Conservation (phyloP, 495 filamentous ascomycete species). For the Neurospora sp. region DNA sequence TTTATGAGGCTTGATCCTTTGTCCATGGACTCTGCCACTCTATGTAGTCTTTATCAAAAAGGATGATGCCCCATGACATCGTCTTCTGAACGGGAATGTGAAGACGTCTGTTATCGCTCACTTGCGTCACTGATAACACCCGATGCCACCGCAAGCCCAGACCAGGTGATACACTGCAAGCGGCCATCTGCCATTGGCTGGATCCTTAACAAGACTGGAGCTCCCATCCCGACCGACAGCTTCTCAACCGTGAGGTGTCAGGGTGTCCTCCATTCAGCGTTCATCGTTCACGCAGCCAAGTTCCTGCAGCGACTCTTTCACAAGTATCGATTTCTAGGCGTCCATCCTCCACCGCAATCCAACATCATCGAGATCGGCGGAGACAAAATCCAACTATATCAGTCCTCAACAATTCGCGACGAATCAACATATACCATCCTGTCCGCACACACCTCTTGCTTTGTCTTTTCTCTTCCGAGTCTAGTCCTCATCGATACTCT, state of each 20-base stretch:
- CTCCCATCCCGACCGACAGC: background rate
- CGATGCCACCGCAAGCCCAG: constrained; percentile 6
- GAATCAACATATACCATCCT: background rate
- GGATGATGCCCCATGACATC: background rate
- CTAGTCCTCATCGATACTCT: background rate
- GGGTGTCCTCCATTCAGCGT: background rate
- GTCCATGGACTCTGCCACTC: background rate
- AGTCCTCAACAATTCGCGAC: background rate
- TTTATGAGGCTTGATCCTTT: background rate
- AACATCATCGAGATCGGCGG: background rate
- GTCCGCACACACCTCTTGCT: background rate
- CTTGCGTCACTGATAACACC: constrained; percentile 29
- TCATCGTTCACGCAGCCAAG: background rate
- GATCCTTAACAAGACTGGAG: background rate
- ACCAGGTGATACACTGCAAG: background rate
- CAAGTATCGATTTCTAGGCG: background rate
- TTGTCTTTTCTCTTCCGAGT: background rate
- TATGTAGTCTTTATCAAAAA: background rate
- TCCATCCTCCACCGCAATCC: background rate
- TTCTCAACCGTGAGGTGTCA: background rate
- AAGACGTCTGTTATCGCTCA: constrained; percentile 11
- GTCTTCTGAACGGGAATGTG: background rate
- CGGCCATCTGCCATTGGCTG: background rate
- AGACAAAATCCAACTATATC: background rate
- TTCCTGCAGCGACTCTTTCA: background rate